Conservation (phyloP, 345 rosid species). For the Salix exigua region DNA sequence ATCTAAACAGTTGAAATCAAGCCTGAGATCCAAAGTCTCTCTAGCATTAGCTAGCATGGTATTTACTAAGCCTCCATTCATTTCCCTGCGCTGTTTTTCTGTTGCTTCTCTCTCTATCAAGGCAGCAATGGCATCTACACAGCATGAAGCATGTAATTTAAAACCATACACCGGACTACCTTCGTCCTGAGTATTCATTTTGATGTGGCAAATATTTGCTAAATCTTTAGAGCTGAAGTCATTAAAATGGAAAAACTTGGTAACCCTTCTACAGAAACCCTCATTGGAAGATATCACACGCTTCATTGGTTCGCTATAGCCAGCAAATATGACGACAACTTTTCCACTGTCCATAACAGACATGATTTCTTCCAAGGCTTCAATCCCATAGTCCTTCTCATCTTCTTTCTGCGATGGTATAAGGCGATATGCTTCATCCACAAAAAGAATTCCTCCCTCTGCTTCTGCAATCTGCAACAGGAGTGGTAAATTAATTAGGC, state of each 20-base stretch:
- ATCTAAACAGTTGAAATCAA: conserved; percentile 75
- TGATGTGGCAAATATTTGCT: conserved; percentile 72
- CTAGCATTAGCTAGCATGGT: conserved; percentile 84
- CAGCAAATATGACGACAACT: conserved; percentile 87
- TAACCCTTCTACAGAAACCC: conserved; percentile 96
- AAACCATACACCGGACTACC: conserved; percentile 63
- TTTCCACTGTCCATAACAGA: conserved; percentile 92
- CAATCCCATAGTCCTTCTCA: conserved; percentile 93
- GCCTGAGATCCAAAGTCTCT: conserved; percentile 83
- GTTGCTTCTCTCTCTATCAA: conserved; percentile 65
- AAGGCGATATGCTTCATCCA: conserved; percentile 91
- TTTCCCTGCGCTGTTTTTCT: conserved; percentile 81
- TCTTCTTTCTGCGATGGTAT: conserved; percentile 94
- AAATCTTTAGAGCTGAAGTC: conserved; percentile 74
- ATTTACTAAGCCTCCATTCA: conserved; percentile 89
- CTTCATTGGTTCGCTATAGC: conserved; percentile 96
- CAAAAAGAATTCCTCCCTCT: conserved; percentile 97
- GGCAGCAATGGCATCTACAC: conserved; percentile 53
- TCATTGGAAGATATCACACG: conserved; percentile 89
- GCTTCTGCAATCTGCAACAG: conserved; percentile 82
- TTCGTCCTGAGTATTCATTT: conserved; percentile 74
- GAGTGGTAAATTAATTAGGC: neutral
- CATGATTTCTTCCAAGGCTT: conserved; percentile 97
- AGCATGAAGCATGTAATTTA: conserved; percentile 62
- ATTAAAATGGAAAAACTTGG: conserved; percentile 76